These are phyloP conservation scores for Puccinellia tenuiflora DNA, from an alignment of 176 grass and related monocot species.

Conservation along the genomic window DNA sequence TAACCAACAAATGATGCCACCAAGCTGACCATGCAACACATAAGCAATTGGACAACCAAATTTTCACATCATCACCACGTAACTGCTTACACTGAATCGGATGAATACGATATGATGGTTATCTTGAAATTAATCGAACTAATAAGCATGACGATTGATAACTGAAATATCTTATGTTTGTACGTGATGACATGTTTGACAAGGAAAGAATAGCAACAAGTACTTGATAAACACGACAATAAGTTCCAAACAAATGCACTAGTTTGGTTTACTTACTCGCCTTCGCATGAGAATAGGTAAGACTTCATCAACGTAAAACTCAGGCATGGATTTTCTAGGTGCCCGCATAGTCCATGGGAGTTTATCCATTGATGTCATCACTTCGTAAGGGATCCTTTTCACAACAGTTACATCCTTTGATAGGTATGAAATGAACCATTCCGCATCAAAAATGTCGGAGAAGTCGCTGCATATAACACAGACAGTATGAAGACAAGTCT, in stretches of 20 bases:
- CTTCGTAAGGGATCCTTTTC: conserved; percentile 75
- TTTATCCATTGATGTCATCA: conserved; percentile 95
- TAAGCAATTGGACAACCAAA: neutral
- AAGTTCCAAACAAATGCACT: neutral
- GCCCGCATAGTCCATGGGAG: conserved; percentile 90
- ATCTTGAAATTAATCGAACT: neutral
- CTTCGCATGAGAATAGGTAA: conserved; percentile 86
- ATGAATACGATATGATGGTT: neutral
- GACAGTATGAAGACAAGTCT: neutral
- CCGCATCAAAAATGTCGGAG: conserved; percentile 82
- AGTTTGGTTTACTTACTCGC: conserved; percentile 60
- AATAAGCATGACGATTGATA: neutral
- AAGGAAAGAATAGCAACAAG: neutral
- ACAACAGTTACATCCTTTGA: conserved; percentile 76
- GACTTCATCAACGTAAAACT: conserved; percentile 82
- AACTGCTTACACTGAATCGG: neutral
- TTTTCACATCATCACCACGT: neutral
- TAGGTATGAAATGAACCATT: conserved; percentile 82
- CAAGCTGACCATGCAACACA: neutral
- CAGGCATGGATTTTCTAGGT: conserved; percentile 89
- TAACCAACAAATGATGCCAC: neutral
- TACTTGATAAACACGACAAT: neutral
- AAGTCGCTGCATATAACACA: conserved; percentile 64
- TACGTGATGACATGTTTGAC: neutral
- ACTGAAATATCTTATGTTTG: neutral